Conservation (phyloP, 371 early-diverging fungal species). For the Rhizomucor miehei region DNA sequence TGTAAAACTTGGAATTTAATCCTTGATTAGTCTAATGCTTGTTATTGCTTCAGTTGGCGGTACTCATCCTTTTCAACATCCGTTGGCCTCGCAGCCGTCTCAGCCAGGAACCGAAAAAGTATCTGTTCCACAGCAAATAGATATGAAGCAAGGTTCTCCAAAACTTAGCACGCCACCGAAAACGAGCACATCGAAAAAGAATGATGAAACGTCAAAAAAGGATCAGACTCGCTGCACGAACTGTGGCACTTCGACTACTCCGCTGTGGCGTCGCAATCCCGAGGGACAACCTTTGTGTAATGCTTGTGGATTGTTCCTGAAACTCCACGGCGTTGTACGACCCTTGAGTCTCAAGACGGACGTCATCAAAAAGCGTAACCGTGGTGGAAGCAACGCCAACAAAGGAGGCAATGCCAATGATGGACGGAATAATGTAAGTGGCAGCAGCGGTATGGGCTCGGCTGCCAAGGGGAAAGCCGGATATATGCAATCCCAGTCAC, state of each 20-base stretch:
- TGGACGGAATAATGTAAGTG: background rate
- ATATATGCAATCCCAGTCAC: background rate
- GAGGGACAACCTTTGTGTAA: conserved; percentile 67
- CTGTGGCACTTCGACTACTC: conserved; percentile 89
- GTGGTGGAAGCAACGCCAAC: conserved; percentile 9
- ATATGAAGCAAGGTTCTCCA: conserved; percentile 5
- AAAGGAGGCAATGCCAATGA: background rate
- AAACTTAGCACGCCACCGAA: conserved; percentile 7
- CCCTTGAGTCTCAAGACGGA: conserved; percentile 80
- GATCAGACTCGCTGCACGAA: conserved; percentile 70
- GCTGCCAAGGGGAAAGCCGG: conserved; percentile 2
- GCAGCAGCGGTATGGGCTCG: background rate
- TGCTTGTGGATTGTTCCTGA: conserved; percentile 70
- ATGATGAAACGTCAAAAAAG: conserved; percentile 23
- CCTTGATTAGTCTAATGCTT: no score
- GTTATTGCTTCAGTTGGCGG: no score
- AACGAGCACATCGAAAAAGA: conserved; percentile 1
- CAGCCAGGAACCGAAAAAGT: background rate
- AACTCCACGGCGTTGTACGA: conserved; percentile 85
- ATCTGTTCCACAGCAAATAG: background rate
- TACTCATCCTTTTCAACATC: background rate
- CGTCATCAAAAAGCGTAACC: conserved; percentile 82
- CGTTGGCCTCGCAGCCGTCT: background rate
- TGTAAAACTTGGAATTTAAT: no score
- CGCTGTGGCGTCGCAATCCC: conserved; percentile 93